Percentiles rank a stretch among this genome's conserved stretches.
phyloP scores from a whole-genome alignment of 2,329 filamentous ascomycete species.

The Calonectria hawksworthii region DNA sequence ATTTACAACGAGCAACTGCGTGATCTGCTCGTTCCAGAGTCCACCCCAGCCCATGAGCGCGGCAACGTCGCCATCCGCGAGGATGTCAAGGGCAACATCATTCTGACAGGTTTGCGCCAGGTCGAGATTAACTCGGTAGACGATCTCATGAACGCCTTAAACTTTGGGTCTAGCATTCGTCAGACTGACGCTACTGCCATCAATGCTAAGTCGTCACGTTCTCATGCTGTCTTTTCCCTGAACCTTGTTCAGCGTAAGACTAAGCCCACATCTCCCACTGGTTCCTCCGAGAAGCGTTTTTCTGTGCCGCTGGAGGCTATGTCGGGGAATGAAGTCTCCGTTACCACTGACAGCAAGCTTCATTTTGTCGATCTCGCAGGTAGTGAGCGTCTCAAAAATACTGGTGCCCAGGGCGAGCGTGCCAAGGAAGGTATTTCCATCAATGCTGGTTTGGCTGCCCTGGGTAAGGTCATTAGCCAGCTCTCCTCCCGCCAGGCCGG shows the following conservation, averaged over 20 bases:
- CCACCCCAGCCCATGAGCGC: conserved; percentile 78
- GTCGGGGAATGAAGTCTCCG: conserved; percentile 72
- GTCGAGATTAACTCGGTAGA: conserved; percentile 92
- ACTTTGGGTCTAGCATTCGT: conserved; percentile 92
- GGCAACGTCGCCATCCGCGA: conserved; percentile 90
- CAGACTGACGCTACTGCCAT: conserved; percentile 98
- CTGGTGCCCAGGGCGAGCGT: conserved; percentile 92
- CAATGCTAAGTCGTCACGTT: conserved; percentile 97
- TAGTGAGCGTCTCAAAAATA: conserved; percentile 97
- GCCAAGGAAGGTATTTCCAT: conserved; percentile 98
- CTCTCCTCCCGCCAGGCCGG: conserved; percentile 90
- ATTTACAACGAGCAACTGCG: conserved; percentile 98
- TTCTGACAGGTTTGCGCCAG: conserved; percentile 90
- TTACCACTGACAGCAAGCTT: conserved; percentile 97
- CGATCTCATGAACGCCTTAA: conserved; percentile 89
- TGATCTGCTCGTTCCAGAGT: conserved; percentile 87
- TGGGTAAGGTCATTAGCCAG: conserved; percentile 98
- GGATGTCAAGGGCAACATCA: conserved; percentile 93
- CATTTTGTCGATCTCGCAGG: conserved; percentile 98
- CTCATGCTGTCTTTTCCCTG: conserved; percentile 96
- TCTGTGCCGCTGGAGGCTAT: conserved; percentile 89
- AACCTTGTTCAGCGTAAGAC: conserved; percentile 90
- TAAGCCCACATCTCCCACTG: conserved; percentile 61
- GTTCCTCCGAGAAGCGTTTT: conserved; percentile 82
- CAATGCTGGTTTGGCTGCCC: conserved; percentile 92